phyloP scores from a whole-genome alignment of 1,139 yeast species.

The Nakaseomyces nivariensis region DNA sequence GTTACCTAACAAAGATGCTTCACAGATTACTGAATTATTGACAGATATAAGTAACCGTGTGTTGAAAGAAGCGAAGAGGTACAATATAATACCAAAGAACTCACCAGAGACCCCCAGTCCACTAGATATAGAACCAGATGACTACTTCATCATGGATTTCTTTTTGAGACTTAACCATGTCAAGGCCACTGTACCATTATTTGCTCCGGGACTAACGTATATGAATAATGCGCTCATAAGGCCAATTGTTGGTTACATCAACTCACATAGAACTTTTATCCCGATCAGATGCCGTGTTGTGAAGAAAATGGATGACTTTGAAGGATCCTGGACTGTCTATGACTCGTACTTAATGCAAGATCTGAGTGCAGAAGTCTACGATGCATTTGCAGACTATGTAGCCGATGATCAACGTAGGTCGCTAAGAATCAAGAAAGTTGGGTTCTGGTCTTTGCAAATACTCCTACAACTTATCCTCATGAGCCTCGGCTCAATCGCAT shows the following conservation, averaged over 20 bases:
- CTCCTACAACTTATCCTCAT: constrained; percentile 71
- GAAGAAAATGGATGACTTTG: constrained; percentile 70
- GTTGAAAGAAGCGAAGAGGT: constrained; percentile 19
- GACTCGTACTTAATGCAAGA: constrained; percentile 90
- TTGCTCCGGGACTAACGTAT: constrained; percentile 74
- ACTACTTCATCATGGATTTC: constrained; percentile 67
- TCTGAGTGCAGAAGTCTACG: constrained; percentile 79
- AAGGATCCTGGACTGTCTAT: constrained; percentile 93
- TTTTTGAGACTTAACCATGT: constrained; percentile 74
- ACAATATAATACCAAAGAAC: constrained; percentile 12
- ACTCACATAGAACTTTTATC: constrained; percentile 78
- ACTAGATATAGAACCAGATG: constrained; percentile 30
- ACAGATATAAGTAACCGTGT: constrained; percentile 19
- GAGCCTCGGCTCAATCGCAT: constrained; percentile 60
- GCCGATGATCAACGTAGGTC: constrained; percentile 75
- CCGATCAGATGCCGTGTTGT: constrained; percentile 82
- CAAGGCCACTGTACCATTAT: constrained; percentile 79
- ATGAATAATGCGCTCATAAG: constrained; percentile 84
- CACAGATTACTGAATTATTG: constrained; percentile 17
- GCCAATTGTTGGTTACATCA: constrained; percentile 93
- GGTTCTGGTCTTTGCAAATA: constrained; percentile 87
- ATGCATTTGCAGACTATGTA: constrained; percentile 80
- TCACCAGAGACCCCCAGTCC: constrained; percentile 14
- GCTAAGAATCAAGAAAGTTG: constrained; percentile 68
- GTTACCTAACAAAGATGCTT: constrained; percentile 20